Evolutionary conservation across 768 basidiomycete species (phyloP).

Genomic region (Pholiota molesta): DNA sequence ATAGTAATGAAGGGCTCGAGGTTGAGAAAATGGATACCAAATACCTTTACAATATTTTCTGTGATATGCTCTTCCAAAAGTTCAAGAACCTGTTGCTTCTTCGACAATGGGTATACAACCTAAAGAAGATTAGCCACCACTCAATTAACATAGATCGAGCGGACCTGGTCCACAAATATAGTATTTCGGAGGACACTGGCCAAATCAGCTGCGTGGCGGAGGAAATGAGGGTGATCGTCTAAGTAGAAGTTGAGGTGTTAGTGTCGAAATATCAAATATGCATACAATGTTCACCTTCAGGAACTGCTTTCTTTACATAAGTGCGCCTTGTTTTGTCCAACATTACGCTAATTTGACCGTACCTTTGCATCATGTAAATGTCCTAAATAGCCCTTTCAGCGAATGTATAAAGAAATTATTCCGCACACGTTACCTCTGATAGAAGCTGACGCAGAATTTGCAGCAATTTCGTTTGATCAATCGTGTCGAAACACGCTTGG

Average conservation of each 20-base stretch:
- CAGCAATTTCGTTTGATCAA: conserved; percentile 85
- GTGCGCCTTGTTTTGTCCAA: conserved; percentile 59
- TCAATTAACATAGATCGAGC: conserved; percentile 8
- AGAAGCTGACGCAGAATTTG: conserved; percentile 75
- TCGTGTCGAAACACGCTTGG: conserved; percentile 95
- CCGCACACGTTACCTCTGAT: conserved; percentile 55
- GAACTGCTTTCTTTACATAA: conserved; percentile 63
- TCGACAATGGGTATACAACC: conserved; percentile 54
- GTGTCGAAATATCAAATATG: not conserved
- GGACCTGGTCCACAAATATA: conserved; percentile 86
- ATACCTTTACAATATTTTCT: conserved; percentile 89
- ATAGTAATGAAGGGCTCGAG: conserved; percentile 2
- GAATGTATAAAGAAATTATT: not conserved
- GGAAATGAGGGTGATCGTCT: conserved; percentile 82
- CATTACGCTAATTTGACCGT: conserved; percentile 63
- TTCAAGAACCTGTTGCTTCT: conserved; percentile 62
- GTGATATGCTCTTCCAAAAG: conserved; percentile 89
- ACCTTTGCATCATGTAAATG: conserved; percentile 68
- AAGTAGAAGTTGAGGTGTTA: conserved; percentile 1
- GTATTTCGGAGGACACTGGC: conserved; percentile 70
- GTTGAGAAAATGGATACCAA: not conserved
- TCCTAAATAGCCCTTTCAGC: conserved; percentile 50
- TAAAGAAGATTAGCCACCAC: conserved; percentile 12
- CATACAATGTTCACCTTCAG: conserved; percentile 51
- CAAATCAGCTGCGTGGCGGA: conserved; percentile 67